Evolutionary conservation across 73 alveolate genomes (phyloP), one percentile per base, ranked within the genome.

Genomic region (Paramecium primaurelia): DNA sequence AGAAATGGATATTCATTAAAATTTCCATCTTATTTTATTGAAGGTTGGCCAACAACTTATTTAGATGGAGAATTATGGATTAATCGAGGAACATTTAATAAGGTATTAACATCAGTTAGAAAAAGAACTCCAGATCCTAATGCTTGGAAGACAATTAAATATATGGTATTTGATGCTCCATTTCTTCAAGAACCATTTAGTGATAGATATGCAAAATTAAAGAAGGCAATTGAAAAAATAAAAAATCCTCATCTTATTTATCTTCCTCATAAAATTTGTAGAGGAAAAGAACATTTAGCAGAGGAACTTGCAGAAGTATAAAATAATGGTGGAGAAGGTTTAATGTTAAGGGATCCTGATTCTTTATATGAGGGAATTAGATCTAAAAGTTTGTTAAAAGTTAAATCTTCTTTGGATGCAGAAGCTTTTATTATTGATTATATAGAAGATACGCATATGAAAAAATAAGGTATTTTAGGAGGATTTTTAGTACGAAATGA

Each of bases 141-240:
- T 44, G 45, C 73, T 10, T 96, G 98, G 97, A 93, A 92, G 80
- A 92, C 80, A 25, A 95, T 95, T 3, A 92, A 49, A 59, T 96
- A 90, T 85, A 73, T 96, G 77, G 96, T 96, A 73, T 96, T 93
- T 92, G 98, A 96, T 49, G 96, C 96, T 30, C 98, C 98, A 1
- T 59, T 64, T 9, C 45, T 93, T 12, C 42, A 86, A 22, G 93
- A 92, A 20, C 90, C 95, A 8, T 96, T 95, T 64, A 59, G 58
- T 16, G 91, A 92, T 42, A 93, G 98, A 59, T 59, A 86, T 10
- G 73, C 86, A 73, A 59, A 80, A n/a, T n/a, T 89, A 22, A 44
- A 71, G 42, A 68, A 58, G 28, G 37, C 51, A 3, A n/a, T 71
- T 22, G 77, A 47, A 80, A 80, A 58, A 40, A 80, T 80, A 11